Base-by-base conservation (phyloP, 2,329 filamentous ascomycete species). In the Aphanoascus verrucosus region DNA sequence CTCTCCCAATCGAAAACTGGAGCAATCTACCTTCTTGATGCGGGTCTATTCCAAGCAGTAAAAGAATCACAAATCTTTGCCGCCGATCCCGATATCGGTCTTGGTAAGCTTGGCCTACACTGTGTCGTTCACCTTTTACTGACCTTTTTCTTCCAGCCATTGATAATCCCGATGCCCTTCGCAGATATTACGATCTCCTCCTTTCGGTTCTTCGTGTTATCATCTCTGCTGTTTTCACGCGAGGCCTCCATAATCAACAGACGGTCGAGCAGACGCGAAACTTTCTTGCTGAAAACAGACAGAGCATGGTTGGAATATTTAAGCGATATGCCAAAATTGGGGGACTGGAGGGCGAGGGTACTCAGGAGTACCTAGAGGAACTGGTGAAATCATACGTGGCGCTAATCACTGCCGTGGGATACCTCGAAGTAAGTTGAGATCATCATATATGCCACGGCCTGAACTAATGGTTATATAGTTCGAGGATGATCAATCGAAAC, bases 21-120 rank as follows among this genome's bases (percentile, higher is more conserved):
- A 28, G 90, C 93, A 45, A 85, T 84, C 55, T 82, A 88, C 58
- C 82, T 96, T n/a, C 77, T 97, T 41, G 89, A 94, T 63, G 86
- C 88, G 7, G 91, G 91, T 57, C 77, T 98, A 4, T 91, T 98
- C 73, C 80, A 84, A 43, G 79, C 87, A 0, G 74, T 97, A 28
- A 85, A 86, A 57, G 80, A 85, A 53, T 94, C 89, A 0, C 81
- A 83, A n/a, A 77, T 97, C 19, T 98, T 97, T 67, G 77, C 83
- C 7, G 86, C 86, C 11, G 93, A 98, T 66, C 93, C 93, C 0
- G 93, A 98, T 67, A 82, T 98, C 52, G 89, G 94, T 56, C 82
- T 90, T 55, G 78, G 79, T 79, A 65, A 62, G 70, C 41, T 34
- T 49, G 32, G 14, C n/a, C 52, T 32, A 44, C 56, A 49, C n/a